Conservation (phyloP, 352 stramenopile genomes). For the Pythium catenulatum region DNA sequence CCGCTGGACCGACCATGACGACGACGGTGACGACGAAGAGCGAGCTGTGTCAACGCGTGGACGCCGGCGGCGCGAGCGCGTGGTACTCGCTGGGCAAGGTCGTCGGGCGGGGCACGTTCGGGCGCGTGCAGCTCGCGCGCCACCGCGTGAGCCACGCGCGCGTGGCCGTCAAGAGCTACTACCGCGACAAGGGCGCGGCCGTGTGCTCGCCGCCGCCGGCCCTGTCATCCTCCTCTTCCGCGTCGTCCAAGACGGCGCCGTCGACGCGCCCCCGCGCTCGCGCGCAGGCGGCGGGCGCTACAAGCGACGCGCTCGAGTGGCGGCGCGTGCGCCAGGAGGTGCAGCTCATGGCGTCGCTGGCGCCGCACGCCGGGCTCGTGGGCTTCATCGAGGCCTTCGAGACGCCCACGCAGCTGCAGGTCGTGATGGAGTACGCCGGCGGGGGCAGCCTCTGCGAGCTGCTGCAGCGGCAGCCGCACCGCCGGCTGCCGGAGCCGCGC, state of each 20-base stretch:
- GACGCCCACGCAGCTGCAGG: conserved; percentile 73
- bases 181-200: conserved; percentile 62
- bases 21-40: neutral
- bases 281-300: too few relatives aligned
- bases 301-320: conserved; percentile 76
- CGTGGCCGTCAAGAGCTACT: conserved; percentile 86
- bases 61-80: conserved; percentile 13
- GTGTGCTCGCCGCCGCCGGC: conserved; percentile 60
- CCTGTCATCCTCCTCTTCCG: too few relatives aligned
- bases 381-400: conserved; percentile 81
- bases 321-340: conserved; percentile 78
- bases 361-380: conserved; percentile 68
- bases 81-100: conserved; percentile 76
- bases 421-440: conserved; percentile 74
- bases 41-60: too few relatives aligned
- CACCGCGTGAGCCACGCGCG: conserved; percentile 68
- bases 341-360: conserved; percentile 68
- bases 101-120: conserved; percentile 77
- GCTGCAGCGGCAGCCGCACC: conserved; percentile 57
- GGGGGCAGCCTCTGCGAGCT: conserved; percentile 73
- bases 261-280: too few relatives aligned
- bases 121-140: conserved; percentile 67
- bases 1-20: too few relatives aligned
- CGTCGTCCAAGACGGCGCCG: neutral
- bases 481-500: conserved; percentile 65